These are phyloP conservation scores for Apophysomyces trapeziformis DNA, from an alignment of 371 early-diverging fungal species.

Conservation along the genomic window DNA sequence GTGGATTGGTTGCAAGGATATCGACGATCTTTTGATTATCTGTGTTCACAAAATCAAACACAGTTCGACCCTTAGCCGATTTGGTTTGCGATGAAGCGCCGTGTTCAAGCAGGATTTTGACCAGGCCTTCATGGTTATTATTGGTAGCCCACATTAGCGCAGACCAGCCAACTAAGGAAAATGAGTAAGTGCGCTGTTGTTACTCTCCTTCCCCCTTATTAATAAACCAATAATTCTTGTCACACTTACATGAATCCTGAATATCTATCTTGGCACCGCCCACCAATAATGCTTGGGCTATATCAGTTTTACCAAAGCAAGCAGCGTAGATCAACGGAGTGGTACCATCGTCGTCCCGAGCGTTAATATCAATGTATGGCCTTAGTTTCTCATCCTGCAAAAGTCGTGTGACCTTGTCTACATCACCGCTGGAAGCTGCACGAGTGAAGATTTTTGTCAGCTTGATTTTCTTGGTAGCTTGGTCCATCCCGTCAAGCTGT, in stretches of 20 bases:
- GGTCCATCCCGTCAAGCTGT: conserved; percentile 25
- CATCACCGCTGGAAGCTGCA: conserved; percentile 85
- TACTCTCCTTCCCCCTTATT: conserved; percentile 8
- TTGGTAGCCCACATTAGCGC: conserved; percentile 93
- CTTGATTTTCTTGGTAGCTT: conserved; percentile 50
- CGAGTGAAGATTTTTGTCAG: conserved; percentile 57
- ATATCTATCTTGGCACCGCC: conserved; percentile 78
- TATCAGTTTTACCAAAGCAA: conserved; percentile 82
- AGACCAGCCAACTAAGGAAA: conserved; percentile 82
- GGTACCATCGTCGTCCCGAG: conserved; percentile 83
- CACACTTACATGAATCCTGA: conserved; percentile 74
- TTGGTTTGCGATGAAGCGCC: conserved; percentile 77
- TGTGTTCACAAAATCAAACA: conserved; percentile 72
- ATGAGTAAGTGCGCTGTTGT: background rate
- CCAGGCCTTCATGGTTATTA: conserved; percentile 78
- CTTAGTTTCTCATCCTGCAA: conserved; percentile 54
- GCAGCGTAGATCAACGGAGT: conserved; percentile 86
- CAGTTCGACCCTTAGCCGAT: conserved; percentile 78
- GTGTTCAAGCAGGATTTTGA: conserved; percentile 70
- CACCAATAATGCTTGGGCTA: conserved; percentile 68
- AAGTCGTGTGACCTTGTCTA: conserved; percentile 84
- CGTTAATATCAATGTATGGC: conserved; percentile 76
- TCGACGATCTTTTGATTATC: conserved; percentile 61
- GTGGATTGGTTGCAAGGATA: conserved; percentile 58
- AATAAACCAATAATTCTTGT: conserved; percentile 11